Evolutionary conservation across 805 yeast species (phyloP), one percentile per base, ranked within the genome.

Genomic region (Yarrowia divulgata): DNA sequence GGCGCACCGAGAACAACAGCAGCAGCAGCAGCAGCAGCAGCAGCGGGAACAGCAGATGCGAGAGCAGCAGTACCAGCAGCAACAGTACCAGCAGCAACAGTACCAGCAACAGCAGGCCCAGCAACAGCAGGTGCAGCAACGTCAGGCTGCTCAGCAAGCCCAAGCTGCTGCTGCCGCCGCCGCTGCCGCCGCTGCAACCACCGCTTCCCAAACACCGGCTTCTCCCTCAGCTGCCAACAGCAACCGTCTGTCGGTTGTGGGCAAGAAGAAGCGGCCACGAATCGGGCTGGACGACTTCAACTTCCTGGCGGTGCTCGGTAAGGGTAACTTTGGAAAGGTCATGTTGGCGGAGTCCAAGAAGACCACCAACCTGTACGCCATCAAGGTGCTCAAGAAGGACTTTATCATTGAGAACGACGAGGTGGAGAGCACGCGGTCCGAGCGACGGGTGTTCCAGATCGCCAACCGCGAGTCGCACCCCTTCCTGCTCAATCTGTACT

Each of bases 251-350:
- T 54, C 60, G 2, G 37, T 54, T 8, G 52, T 32, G 19, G 40
- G 48, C 45, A 66, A 66, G 42, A 66, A 66, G 42, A 50, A 54
- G 50, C 69, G 71, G 19, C 73, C 73, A 29, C 79, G 81, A 75
- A 77, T 93, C 69, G 98, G 99, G 0, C 84, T 95, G 69, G 98
- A 95, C 78, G 98, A 95, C 79, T 95, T 95, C 84, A 90, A 91
- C 73, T 90, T 95, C 76, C 80, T 95, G 73, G 97, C 98, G 10
- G 99, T 95, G 10, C 84, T 95, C 70, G 99, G 99, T 74, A 95
- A 93, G 78, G 99, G 99, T 81, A 95, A 95, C 78, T 95, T 95
- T 78, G 99, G 99, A 80, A 95, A 95, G 77, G 99, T 95, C 69
- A 91, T 95, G 93, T 85, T 95, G 73, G 98, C 98, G 0, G 97